Evolutionary conservation across 1,139 yeast genomes (phyloP), one percentile per base, ranked within the genome.

Genomic region (Zygosaccharomyces pseudobailii): DNA sequence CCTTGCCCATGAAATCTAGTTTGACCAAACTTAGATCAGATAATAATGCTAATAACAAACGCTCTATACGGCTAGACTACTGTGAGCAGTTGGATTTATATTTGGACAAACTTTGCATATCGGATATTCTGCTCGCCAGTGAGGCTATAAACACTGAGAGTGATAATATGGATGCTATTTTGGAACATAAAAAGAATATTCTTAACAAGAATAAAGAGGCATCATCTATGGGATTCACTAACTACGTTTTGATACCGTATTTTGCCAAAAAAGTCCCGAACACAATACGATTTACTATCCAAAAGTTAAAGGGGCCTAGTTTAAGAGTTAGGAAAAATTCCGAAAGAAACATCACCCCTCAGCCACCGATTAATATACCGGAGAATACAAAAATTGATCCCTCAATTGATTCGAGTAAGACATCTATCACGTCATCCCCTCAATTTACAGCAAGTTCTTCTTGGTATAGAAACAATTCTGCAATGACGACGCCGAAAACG

Each of bases 221-320:
- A 1, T 70, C 75, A 20, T 66, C 78, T 0, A 57, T 66, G n/a
- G 80, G 80, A 4, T 80, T 78, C 56, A 64, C 79, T 36, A 78
- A 74, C 1, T 75, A 75, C 54, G 79, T 80, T 5, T 53, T 80
- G 4, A 71, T 79, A 0, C 85, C 85, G 0, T 79, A 75, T 58
- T 80, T 70, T 59, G 74, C 71, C 46, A 75, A 73, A 49, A 72
- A 68, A 47, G 61, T 78, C 5, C 84, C 85, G 0, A 53, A 66
- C 25, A 62, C 76, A 2, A 72, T 78, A 19, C 72, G 71, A 45
- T 73, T 72, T 52, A 67, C 79, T n/a, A 67, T 78, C 5, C 72
- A 71, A 32, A 76, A 73, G 48, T 67, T 79, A 45, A 79, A 78
- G 50, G 78, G 76, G 5, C 76, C 75, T 61, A 68, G 69, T 49